phyloP scores from a whole-genome alignment of 176 grass and related monocot species.

The Aechmea fasciata region DNA sequence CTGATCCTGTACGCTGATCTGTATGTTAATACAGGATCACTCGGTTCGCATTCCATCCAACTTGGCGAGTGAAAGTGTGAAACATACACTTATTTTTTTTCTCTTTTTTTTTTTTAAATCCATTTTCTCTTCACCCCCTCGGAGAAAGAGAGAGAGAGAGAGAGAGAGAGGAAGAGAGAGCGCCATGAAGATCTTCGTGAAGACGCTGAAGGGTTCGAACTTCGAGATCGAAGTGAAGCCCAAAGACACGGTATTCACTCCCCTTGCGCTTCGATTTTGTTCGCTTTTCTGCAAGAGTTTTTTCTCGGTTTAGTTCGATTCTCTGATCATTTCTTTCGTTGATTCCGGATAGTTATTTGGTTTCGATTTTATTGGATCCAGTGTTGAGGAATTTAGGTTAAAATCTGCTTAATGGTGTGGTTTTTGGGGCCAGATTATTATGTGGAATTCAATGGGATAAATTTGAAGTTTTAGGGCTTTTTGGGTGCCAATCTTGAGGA shows the following conservation, averaged over 20 bases:
- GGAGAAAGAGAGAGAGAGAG: constrained; percentile 3
- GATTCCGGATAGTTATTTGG: background rate
- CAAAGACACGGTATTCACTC: constrained; percentile 36
- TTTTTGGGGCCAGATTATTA: too few species aligned
- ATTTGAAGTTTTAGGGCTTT: too few species aligned
- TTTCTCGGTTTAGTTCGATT: background rate
- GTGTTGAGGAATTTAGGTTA: too few species aligned
- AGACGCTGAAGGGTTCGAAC: constrained; percentile 68
- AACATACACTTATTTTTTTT: too few species aligned
- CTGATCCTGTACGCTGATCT: background rate
- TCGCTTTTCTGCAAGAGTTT: background rate
- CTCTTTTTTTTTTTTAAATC: background rate
- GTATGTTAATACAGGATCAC: too few species aligned
- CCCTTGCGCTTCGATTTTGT: constrained; percentile 18
- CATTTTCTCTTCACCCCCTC: background rate
- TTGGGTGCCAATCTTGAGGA: too few species aligned
- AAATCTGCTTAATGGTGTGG: too few species aligned
- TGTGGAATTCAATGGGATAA: too few species aligned
- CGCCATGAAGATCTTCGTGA: constrained; percentile 55
- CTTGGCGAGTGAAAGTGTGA: too few species aligned
- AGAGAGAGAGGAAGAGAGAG: constrained; percentile 14
- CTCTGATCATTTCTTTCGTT: background rate
- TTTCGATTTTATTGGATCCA: too few species aligned
- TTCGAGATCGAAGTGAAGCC: constrained; percentile 67
- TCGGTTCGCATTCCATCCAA: too few species aligned